phyloP scores from a whole-genome alignment of 129 eudicot species.

The Chrysanthemum makinoi region DNA sequence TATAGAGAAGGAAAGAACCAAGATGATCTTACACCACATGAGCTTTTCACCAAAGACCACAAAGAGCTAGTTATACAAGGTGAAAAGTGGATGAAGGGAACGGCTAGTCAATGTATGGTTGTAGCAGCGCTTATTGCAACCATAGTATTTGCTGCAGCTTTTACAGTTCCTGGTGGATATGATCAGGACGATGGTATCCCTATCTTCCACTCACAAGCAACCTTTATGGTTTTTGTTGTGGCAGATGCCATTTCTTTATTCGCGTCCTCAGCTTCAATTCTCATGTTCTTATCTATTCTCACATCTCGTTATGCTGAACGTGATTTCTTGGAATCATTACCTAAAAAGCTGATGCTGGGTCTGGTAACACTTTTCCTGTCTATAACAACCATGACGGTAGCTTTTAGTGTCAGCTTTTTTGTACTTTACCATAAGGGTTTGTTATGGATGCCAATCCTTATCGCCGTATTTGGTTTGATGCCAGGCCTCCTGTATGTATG shows the following conservation, averaged over 20 bases:
- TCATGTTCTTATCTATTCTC: constrained; percentile 25
- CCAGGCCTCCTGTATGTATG: too few relatives aligned
- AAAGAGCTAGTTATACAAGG: constrained; percentile 14
- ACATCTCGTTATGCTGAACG: constrained; percentile 20
- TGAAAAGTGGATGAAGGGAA: constrained; percentile 16
- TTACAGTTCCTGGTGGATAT: constrained; percentile 35
- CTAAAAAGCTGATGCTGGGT: constrained; percentile 16
- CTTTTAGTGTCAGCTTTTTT: too few relatives aligned
- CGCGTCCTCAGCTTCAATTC: constrained; percentile 1
- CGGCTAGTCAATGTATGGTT: constrained; percentile 20
- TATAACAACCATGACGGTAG: too few relatives aligned
- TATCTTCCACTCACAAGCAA: neutral
- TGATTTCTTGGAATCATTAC: constrained; percentile 25
- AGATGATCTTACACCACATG: constrained; percentile 15
- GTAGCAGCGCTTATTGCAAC: constrained; percentile 24
- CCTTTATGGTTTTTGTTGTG: constrained; percentile 21
- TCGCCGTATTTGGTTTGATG: too few relatives aligned
- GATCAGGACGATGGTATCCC: neutral
- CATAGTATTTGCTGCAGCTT: constrained; percentile 27
- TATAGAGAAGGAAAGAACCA: neutral
- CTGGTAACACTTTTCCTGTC: too few relatives aligned
- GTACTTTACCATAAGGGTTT: too few relatives aligned
- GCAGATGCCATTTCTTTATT: constrained; percentile 13
- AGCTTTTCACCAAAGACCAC: constrained; percentile 14
- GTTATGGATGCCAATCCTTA: too few relatives aligned